phyloP scores from a whole-genome alignment of 768 basidiomycete genomes.

The Pisolithus orientalis region DNA sequence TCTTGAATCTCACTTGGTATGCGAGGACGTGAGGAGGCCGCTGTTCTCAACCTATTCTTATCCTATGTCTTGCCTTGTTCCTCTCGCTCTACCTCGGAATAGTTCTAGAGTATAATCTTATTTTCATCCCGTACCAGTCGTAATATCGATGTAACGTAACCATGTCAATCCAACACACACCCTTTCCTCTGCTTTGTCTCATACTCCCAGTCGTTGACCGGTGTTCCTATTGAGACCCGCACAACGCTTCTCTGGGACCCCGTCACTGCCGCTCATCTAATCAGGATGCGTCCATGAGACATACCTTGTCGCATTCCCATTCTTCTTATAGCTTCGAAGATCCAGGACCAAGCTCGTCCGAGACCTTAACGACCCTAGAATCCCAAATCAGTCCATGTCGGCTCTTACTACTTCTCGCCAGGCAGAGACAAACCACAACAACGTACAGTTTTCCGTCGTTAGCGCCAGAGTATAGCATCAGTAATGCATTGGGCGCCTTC shows the following conservation, averaged over 20 bases:
- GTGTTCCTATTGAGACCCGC: too few relatives aligned
- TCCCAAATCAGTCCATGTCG: conserved; percentile 2
- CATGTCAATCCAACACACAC: too few relatives aligned
- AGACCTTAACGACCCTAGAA: conserved; percentile 53
- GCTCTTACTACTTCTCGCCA: background rate
- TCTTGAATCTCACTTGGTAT: too few relatives aligned
- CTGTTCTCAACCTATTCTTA: too few relatives aligned
- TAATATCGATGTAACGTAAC: too few relatives aligned
- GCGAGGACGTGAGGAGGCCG: too few relatives aligned
- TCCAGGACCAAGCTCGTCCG: conserved; percentile 26
- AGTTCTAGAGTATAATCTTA: too few relatives aligned
- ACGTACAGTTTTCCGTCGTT: conserved; percentile 74
- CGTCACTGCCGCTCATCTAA: background rate
- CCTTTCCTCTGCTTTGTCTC: too few relatives aligned
- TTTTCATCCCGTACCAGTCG: too few relatives aligned
- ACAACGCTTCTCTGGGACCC: background rate
- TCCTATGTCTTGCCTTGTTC: too few relatives aligned
- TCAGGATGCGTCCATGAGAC: background rate
- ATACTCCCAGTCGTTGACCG: too few relatives aligned
- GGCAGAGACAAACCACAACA: background rate
- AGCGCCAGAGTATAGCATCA: conserved; percentile 65
- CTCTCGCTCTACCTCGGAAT: too few relatives aligned
- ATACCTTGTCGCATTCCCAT: background rate
- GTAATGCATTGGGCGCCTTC: conserved; percentile 64
- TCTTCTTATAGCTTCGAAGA: background rate